These are phyloP conservation scores for Porcisia hertigi DNA, from an alignment of 208 protist species.

Conservation along the genomic window DNA sequence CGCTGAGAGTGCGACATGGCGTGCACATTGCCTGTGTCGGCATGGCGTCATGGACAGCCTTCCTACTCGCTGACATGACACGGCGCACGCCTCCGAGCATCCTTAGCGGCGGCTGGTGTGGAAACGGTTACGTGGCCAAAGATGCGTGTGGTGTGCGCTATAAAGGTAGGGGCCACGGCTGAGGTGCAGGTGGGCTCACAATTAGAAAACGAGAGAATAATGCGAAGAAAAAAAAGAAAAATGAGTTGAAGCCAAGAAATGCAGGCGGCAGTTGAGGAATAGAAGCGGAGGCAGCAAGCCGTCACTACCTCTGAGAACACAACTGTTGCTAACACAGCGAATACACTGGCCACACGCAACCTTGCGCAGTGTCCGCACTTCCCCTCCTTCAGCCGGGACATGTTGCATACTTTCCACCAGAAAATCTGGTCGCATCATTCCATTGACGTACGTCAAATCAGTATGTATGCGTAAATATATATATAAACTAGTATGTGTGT, in stretches of 20 bases:
- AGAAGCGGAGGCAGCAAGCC: background rate
- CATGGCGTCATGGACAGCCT: background rate
- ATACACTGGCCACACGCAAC: background rate
- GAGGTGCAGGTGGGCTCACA: background rate
- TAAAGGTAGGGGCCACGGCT: background rate
- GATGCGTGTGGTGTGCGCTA: background rate
- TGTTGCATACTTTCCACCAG: background rate
- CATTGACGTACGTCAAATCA: background rate
- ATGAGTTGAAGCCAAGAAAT: background rate
- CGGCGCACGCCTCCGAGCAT: background rate
- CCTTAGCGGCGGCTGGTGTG: background rate
- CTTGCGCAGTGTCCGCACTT: background rate
- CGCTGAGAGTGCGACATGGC: constrained; percentile 44
- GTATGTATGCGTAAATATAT: too few species aligned
- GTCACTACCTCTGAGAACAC: background rate
- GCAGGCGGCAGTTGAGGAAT: background rate
- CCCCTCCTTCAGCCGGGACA: too few species aligned
- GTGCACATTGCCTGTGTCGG: background rate
- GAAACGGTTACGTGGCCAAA: background rate
- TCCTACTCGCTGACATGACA: background rate
- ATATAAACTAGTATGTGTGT: too few species aligned
- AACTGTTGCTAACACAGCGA: background rate
- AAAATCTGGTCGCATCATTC: background rate
- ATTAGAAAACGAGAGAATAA: background rate
- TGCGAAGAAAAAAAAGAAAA: background rate